phyloP scores from a whole-genome alignment of 176 grass and related monocot genomes.

The Elymus sibiricus region DNA sequence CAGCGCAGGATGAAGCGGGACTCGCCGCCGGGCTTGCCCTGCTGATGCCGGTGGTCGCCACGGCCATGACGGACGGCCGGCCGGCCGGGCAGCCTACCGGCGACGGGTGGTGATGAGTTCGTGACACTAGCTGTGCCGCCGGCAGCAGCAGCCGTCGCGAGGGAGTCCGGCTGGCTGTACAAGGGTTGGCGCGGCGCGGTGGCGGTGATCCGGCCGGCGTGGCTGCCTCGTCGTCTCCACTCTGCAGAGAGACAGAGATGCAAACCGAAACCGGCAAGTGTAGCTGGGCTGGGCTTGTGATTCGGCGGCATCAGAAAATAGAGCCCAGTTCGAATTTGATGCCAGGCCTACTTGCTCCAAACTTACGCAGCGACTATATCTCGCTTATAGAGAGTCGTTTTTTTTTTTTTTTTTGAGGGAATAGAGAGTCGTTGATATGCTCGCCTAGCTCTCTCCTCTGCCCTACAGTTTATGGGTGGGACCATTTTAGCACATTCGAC shows the following conservation, averaged over 20 bases:
- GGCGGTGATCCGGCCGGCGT: background rate
- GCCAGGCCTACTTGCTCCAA: too few species aligned
- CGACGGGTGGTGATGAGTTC: background rate
- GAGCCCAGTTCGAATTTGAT: background rate
- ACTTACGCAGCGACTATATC: too few species aligned
- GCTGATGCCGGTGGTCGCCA: background rate
- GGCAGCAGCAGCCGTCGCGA: background rate
- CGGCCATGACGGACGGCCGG: background rate
- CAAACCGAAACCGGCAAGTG: background rate
- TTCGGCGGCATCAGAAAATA: background rate
- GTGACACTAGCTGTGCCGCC: background rate
- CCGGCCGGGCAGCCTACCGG: too few species aligned
- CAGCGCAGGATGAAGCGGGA: conserved; percentile 76
- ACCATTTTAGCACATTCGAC: too few species aligned
- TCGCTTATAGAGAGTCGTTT: too few species aligned
- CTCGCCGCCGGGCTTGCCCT: background rate
- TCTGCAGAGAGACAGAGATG: too few species aligned
- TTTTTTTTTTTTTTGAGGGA: too few species aligned
- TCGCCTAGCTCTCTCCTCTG: too few species aligned
- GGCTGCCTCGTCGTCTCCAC: background rate
- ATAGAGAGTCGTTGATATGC: too few species aligned
- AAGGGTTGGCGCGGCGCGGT: too few species aligned
- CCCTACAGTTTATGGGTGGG: too few species aligned
- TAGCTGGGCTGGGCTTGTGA: background rate
- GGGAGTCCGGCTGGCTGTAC: too few species aligned